Base-by-base conservation (phyloP, 768 basidiomycete species). In the Mycena belliarum region DNA sequence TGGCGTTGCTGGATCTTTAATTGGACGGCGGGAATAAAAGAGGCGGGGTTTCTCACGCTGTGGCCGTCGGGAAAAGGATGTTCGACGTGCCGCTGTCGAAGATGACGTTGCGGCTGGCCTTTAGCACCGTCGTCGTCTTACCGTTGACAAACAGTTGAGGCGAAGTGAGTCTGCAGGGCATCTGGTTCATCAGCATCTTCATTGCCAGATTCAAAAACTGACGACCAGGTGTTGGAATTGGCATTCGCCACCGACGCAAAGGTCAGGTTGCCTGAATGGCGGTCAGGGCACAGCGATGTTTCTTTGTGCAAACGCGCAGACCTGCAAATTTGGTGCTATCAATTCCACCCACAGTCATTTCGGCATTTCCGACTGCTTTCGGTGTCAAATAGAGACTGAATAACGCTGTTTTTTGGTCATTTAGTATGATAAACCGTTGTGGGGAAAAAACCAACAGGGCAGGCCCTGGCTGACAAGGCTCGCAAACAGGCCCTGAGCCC, bases 81-180 rank as follows among this genome's bases (percentile, higher is more conserved):
- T 84, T 85, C 64, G 80, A 81, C 23, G 82, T 84, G 32, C 84
- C 82, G 56, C 78, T 80, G 68, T 85, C 83, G 60, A 84, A 84
- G 47, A 84, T 82, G 65, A 85, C 73, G 45, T 62, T 75, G 25
- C 80, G 76, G 42, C 65, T 62, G 12, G 68, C 66, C 49, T 74
- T 75, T 46, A 84, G 69, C 9, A 75, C 54, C 9, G 72, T 69
- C 14, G 70, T 81, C 3, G 82, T 80, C 66, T 79, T 73, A 25
- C 82, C 82, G 57, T 85, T 85, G 41, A 86, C 81, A 24, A 69
- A 76, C 41, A 84, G 69, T 32, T 71, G 65, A 32, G 80, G 71
- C 6, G 82, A 84, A 23, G 55, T 57, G 16, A 84, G 54, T 1
- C 59, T 60, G 26, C 18, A 15, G n/a, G 6, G 14, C 12, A 32